These are phyloP conservation scores for Ascochyta rabiei DNA, from an alignment of 2,329 filamentous ascomycete genomes.

Conservation along the genomic window DNA sequence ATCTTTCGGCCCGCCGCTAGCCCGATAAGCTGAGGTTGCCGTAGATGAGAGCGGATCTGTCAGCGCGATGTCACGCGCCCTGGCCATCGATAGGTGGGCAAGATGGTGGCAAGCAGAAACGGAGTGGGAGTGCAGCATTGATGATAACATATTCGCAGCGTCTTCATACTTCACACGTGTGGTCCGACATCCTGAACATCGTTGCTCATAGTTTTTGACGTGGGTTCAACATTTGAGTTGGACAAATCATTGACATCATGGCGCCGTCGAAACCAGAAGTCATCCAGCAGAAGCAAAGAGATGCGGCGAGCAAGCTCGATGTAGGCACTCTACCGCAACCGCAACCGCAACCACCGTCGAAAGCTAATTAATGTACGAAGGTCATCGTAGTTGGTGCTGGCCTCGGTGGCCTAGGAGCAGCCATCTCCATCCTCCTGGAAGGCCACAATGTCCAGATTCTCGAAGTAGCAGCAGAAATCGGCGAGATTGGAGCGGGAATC, in stretches of 20 bases:
- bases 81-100: slow-evolving; percentile 28
- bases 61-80: slow-evolving; percentile 17
- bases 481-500: slow-evolving; percentile 59
- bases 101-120: slow-evolving; percentile 25
- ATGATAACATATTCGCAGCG: slow-evolving; percentile 5
- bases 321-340: slow-evolving; percentile 21
- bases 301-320: slow-evolving; percentile 32
- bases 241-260: slow-evolving; percentile 31
- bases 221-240: background rate
- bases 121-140: slow-evolving; percentile 8
- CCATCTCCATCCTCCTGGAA: slow-evolving; percentile 54
- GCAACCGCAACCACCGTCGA: no score
- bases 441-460: slow-evolving; percentile 58
- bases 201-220: background rate
- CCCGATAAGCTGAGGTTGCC: slow-evolving; percentile 18
- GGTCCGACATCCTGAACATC: background rate
- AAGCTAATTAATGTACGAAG: slow-evolving; percentile 17
- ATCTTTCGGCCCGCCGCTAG: slow-evolving; percentile 4
- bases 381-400: slow-evolving; percentile 63
- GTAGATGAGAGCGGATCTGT: slow-evolving; percentile 9
- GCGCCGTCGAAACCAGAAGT: slow-evolving; percentile 31
- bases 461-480: slow-evolving; percentile 55
- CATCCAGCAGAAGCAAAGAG: slow-evolving; percentile 35
- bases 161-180: slow-evolving; percentile 5
- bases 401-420: slow-evolving; percentile 60